Percentiles rank a stretch among this genome's conserved stretches.
phyloP scores from a whole-genome alignment of 2,329 filamentous ascomycete species.

The Colletotrichum tamarilloi region DNA sequence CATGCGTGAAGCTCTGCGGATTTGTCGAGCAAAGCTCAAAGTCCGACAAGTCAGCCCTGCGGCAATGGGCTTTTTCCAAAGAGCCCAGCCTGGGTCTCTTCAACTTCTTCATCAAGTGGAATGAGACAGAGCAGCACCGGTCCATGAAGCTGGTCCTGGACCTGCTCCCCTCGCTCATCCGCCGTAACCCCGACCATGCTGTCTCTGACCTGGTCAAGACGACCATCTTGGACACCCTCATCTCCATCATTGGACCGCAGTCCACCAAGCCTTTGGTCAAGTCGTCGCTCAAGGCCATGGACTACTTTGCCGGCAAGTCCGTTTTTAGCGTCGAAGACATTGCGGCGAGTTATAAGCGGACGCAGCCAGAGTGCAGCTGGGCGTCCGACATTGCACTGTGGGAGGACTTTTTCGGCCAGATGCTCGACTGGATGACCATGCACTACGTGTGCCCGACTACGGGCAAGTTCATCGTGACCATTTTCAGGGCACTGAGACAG shows the following conservation, averaged over 20 bases:
- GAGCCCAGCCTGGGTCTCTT: constrained; percentile 63
- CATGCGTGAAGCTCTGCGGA: constrained; percentile 69
- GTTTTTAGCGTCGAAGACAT: constrained; percentile 63
- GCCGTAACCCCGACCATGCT: constrained; percentile 58
- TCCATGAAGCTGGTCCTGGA: constrained; percentile 73
- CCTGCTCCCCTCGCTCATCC: constrained; percentile 62
- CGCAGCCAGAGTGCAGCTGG: constrained; percentile 41
- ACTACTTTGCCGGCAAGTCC: constrained; percentile 72
- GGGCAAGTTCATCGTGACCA: constrained; percentile 69
- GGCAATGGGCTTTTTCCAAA: constrained; percentile 62
- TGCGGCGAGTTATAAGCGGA: constrained; percentile 52
- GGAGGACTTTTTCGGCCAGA: constrained; percentile 60
- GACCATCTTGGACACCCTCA: constrained; percentile 60
- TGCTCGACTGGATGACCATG: constrained; percentile 67
- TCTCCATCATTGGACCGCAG: constrained; percentile 70
- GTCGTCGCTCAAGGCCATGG: constrained; percentile 74
- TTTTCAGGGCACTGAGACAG: constrained; percentile 61
- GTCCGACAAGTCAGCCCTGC: constrained; percentile 55
- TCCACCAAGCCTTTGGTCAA: constrained; percentile 74
- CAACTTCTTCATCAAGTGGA: constrained; percentile 74
- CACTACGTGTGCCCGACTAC: constrained; percentile 69
- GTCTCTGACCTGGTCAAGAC: constrained; percentile 52
- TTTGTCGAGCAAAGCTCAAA: constrained; percentile 70
- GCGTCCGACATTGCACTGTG: constrained; percentile 50
- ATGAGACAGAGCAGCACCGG: constrained; percentile 72